Evolutionary conservation across 2,329 filamentous ascomycete species (phyloP), one percentile per base, ranked within the genome.

Genomic region (Pseudocercospora musae): DNA sequence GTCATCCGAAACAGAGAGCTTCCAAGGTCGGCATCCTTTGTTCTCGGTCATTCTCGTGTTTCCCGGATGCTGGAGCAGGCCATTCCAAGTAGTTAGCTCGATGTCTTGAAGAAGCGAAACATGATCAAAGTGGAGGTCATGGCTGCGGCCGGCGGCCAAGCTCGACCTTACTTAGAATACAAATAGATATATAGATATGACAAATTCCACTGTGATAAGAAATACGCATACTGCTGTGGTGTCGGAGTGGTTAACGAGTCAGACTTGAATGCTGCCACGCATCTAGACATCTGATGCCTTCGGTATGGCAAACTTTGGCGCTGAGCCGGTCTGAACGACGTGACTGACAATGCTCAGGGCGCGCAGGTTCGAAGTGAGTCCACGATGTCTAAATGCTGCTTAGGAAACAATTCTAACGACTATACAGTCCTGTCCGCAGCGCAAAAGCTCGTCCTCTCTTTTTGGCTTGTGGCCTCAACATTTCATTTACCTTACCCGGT

Each of bases 191-290:
- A 31, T 29, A 52, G 1, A 27, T 10, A 15, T 10, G 3, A 0
- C 7, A 5, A 9, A 25, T 1, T n/a, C 13, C 11, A 1, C 25
- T 25, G 48, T 52, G 48, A 52, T 13, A 31, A 13, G 25, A 52
- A 31, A 52, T 52, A 52, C 48, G 48, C 48, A 52, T 21, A n/a
- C 13, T 25, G 13, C 48, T 31, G 48, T 15, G 48, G 25, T 48
- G 44, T 63, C 61, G 58, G 63, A 65, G 63, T 65, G 63, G 63
- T 65, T 65, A 65, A 65, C 61, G 63, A 63, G 63, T 65, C 60
- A 65, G 63, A 65, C 63, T 65, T 65, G 63, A 65, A 65, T 56
- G 42, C 44, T 56, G 9, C 5, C 11, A 46, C 42, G 40, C 37
- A 53, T 62, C 56, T 23, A 61, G 62, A 27, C 48, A 65, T 65